phyloP scores from a whole-genome alignment of 2,329 filamentous ascomycete genomes.

The Colletotrichum tropicale region DNA sequence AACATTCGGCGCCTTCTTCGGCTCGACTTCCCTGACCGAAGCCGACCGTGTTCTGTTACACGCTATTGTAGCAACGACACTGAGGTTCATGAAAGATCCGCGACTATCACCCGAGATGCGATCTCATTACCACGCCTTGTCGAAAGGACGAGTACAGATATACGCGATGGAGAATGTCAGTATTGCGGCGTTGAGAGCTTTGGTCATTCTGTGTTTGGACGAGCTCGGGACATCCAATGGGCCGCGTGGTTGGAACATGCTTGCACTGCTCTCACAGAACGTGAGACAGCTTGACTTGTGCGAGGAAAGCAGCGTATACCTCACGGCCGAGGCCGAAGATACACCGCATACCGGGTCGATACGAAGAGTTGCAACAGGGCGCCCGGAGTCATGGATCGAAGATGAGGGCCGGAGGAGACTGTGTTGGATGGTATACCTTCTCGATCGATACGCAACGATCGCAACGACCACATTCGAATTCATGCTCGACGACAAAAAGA shows the following conservation, averaged over 20 bases:
- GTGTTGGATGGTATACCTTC: constrained; percentile 50
- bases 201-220: constrained; percentile 46
- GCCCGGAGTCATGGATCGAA: constrained; percentile 48
- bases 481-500: constrained; percentile 41
- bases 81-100: constrained; percentile 45
- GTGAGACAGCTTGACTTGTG: constrained; percentile 42
- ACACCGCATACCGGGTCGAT: constrained; percentile 37
- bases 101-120: constrained; percentile 40
- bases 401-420: constrained; percentile 46
- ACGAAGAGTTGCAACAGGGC: constrained; percentile 35
- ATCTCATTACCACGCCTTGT: constrained; percentile 41
- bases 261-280: constrained; percentile 42
- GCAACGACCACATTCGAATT: constrained; percentile 46
- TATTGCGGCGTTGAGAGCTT: constrained; percentile 40
- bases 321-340: constrained; percentile 35
- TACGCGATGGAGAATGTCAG: constrained; percentile 47
- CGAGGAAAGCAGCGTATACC: constrained; percentile 41
- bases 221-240: constrained; percentile 47
- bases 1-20: constrained; percentile 43
- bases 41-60: constrained; percentile 44
- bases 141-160: constrained; percentile 42
- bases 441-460: constrained; percentile 48
- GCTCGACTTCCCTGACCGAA: constrained; percentile 41
- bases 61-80: constrained; percentile 47
- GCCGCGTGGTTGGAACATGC: constrained; percentile 44